phyloP scores from a whole-genome alignment of 2,329 filamentous ascomycete genomes.

The Talaromyces sp. region DNA sequence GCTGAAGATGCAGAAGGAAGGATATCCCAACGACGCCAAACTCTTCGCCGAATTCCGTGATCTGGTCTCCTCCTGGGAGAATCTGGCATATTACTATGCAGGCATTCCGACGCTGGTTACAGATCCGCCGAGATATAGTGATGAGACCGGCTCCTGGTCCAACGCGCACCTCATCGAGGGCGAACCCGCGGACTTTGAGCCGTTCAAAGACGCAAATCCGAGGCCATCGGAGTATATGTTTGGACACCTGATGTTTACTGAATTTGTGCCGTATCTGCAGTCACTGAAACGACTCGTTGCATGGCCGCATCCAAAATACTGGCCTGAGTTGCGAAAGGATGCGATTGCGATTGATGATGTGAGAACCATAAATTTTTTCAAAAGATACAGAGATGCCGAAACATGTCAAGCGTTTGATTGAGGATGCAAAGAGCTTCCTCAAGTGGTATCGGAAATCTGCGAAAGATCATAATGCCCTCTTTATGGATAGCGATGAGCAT shows the following conservation, averaged over 20 bases:
- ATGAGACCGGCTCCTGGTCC: neutral
- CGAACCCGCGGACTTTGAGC: neutral
- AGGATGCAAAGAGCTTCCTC: neutral
- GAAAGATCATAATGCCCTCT: neutral
- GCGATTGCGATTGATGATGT: neutral
- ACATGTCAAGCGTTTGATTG: neutral
- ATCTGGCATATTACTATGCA: neutral
- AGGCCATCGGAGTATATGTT: neutral
- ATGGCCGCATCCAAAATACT: neutral
- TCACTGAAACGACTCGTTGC: neutral
- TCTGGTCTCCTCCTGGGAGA: neutral
- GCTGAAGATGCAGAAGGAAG: neutral
- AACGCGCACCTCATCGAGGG: neutral
- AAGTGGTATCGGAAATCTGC: neutral
- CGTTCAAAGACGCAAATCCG: neutral
- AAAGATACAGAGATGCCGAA: neutral
- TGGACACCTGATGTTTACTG: neutral
- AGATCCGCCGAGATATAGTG: neutral
- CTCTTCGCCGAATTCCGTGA: neutral
- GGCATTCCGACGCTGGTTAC: neutral
- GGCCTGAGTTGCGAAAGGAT: neutral
- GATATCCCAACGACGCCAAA: neutral
- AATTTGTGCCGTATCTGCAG: neutral
- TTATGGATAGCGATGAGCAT: neutral
- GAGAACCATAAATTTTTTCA: neutral